Base-by-base conservation (phyloP, 257 asterid genomes). In the Verbena officinalis region DNA sequence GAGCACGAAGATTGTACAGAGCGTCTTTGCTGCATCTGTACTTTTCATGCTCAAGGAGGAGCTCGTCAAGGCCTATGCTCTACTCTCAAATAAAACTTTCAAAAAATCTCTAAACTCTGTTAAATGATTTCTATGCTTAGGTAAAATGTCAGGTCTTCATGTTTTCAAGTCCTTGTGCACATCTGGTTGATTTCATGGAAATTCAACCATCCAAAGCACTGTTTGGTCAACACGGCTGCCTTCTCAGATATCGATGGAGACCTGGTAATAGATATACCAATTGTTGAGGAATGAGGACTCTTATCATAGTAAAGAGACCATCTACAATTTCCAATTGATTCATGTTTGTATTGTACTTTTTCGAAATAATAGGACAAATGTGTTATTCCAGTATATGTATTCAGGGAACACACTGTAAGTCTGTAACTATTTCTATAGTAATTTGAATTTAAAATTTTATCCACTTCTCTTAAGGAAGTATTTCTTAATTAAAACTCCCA, bases 21-120 rank as follows among this genome's bases (percentile, higher is more conserved):
- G 96, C 16, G 98, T 91, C 9, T 78, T 91, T 67, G 98, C 98
- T 49, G 96, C 98, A 59, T 88, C 98, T 33, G 79, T 91, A 51
- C 92, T 91, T 68, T 91, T 91, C 81, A 88, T 86, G 96, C 78
- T 91, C 68, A 86, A 91, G 81, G 98, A 91, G 80, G 96, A 91
- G 86, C 87, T 91, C 50, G 96, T 91, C 20, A 91, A 88, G 76
- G 69, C 79, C 62, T 82, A 34, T 38, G 59, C 78, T 17, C 46
- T 67, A 40, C 71, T 86, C 66, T 46, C 72, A 27, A 42, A 49
- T 31, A 75, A 68, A 60, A 69, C 62, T 19, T 67, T 69, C 8
- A 67, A 68, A 54, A 48, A 13, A 39, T 10, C 27, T 31, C 30
- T 52, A 39, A 76, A 34, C 19, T 55, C 23, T 27, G 71, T 23